A percentile compares a stretch with the other conserved stretches of the same genome.
phyloP scores from a whole-genome alignment of 2,329 filamentous ascomycete genomes.

The Calonectria pteridis region DNA sequence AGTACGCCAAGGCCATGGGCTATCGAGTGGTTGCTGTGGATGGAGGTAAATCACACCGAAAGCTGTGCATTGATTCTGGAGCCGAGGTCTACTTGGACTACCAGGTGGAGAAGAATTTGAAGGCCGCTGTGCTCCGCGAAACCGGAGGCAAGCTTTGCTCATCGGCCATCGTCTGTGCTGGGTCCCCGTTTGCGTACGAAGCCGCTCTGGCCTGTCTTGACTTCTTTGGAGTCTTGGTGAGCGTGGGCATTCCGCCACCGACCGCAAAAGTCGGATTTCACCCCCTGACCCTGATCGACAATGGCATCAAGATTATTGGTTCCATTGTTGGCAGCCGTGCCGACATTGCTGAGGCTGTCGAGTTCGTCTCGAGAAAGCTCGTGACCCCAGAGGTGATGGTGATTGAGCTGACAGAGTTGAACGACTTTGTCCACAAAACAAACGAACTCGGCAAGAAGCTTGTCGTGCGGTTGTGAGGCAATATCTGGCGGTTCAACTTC shows the following conservation, averaged over 20 bases:
- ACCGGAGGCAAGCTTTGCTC: background rate
- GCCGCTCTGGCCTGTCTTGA: background rate
- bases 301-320: conserved; percentile 15
- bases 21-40: conserved; percentile 22
- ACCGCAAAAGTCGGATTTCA: conserved; percentile 13
- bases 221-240: conserved; percentile 9
- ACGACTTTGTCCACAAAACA: background rate
- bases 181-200: conserved; percentile 7
- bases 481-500: background rate
- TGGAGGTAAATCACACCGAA: background rate
- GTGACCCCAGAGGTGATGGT: conserved; percentile 9
- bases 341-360: conserved; percentile 17
- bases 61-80: background rate
- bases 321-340: conserved; percentile 17
- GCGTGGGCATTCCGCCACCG: conserved; percentile 16
- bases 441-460: conserved; percentile 4
- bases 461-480: background rate
- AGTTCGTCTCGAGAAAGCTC: conserved; percentile 17
- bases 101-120: background rate
- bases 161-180: conserved; percentile 12
- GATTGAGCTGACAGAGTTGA: background rate
- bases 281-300: conserved; percentile 15
- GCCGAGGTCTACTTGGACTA: conserved; percentile 20
- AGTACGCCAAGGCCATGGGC: conserved; percentile 24
- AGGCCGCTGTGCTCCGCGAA: background rate